Evolutionary conservation across 345 rosid genomes (phyloP), one percentile per base, ranked within the genome.

Genomic region (Acer campestre): DNA sequence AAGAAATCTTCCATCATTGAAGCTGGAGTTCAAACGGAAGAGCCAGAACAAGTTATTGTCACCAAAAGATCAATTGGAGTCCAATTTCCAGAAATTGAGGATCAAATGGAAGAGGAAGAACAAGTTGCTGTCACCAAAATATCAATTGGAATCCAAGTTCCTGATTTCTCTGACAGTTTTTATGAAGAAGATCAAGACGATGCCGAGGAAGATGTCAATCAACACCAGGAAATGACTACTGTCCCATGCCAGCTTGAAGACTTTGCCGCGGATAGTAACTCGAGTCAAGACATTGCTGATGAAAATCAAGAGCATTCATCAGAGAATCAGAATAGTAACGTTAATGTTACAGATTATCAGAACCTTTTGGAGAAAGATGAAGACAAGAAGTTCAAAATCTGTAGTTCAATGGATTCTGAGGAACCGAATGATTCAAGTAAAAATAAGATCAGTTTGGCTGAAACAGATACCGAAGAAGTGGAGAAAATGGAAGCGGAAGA

Each of bases 401-500:
- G 25, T 22, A 65, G 72, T 51, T 49, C 74, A 42, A 51, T 12
- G 11, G 79, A 63, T 35, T 31, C 77, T 13, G 83, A 87, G 70
- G 77, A 77, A 51, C 82, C 71, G 59, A 72, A 27, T 63, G 73
- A 74, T 73, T 68, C 80, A 35, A 56, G 38, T 13, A 77, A 64
- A 17, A 9, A 16, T 17, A 25, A 58, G 53, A 69, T 61, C 64
- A 49, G 22, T 53, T 76, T 73, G 58, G 62, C 80, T 64, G 83
- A 67, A 56, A 77, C 76, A 17, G 14, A 35, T n/a, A 29, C 13
- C 35, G 68, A 56, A 80, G 85, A 82, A 79, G 68, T 13, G 10
- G 88, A 80, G 53, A 74, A 13, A 53, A 73, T 2, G 74, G 86
- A 89, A 75, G 79, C 29, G 20, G 61, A 73, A 81, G 81, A 67